phyloP scores from a whole-genome alignment of 2,329 filamentous ascomycete genomes.

The Alternaria sp. region DNA sequence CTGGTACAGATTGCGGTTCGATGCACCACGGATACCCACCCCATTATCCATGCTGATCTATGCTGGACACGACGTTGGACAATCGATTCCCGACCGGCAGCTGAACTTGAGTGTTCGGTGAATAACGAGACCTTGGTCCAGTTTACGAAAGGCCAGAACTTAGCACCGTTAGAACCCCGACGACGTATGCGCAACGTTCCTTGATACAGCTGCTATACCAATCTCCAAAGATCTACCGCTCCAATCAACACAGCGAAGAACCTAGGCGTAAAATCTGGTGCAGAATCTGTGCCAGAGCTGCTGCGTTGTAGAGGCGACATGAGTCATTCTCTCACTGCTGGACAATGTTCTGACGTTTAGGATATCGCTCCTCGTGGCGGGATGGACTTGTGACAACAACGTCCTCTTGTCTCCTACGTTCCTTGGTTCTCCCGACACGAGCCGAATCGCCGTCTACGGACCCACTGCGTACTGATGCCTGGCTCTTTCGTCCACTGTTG shows the following conservation, averaged over 20 bases:
- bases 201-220: not conserved
- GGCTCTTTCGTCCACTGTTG: not conserved
- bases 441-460: not conserved
- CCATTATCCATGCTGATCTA: not conserved
- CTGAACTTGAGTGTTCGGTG: not conserved
- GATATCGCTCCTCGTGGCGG: not conserved
- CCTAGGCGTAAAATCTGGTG: not conserved
- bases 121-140: not conserved
- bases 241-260: not conserved
- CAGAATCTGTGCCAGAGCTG: rapidly evolving
- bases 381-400: not conserved
- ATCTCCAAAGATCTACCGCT: not conserved
- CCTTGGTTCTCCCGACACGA: not conserved
- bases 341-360: not conserved
- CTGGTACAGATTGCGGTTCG: not conserved
- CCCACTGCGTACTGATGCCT: not conserved
- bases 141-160: too few relatives aligned
- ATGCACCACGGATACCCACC: too few relatives aligned
- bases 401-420: not conserved
- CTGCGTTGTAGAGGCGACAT: not conserved
- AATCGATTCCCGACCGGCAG: not conserved
- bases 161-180: not conserved
- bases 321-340: not conserved
- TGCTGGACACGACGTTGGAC: not conserved
- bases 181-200: not conserved